phyloP scores from a whole-genome alignment of 371 early-diverging fungal species.

The Lichtheimia corymbifera region DNA sequence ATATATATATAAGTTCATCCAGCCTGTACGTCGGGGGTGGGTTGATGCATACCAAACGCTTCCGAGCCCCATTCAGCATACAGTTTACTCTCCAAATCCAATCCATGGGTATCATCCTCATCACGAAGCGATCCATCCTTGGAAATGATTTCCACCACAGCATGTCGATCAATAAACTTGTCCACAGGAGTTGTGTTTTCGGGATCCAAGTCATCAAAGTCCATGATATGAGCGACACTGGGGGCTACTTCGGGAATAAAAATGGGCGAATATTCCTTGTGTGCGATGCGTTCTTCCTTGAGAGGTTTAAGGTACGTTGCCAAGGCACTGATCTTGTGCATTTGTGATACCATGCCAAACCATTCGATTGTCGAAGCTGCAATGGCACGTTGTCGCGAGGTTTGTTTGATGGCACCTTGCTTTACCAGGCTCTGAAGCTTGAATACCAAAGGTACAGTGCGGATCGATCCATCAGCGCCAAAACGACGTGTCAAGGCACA shows the following conservation, averaged over 20 bases:
- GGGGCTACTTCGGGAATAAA: slow-evolving; percentile 21
- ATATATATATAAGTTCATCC: background rate
- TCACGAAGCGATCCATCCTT: slow-evolving; percentile 46
- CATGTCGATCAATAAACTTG: slow-evolving; percentile 31
- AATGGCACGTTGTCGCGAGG: slow-evolving; percentile 57
- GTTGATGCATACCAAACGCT: slow-evolving; percentile 26
- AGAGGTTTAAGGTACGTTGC: slow-evolving; percentile 29
- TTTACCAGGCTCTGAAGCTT: slow-evolving; percentile 52
- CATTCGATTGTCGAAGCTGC: slow-evolving; percentile 60
- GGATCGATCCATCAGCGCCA: slow-evolving; percentile 62
- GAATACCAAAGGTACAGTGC: slow-evolving; percentile 66
- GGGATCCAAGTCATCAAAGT: slow-evolving; percentile 32
- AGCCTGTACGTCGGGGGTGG: background rate
- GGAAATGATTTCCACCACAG: slow-evolving; percentile 40
- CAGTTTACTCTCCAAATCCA: slow-evolving; percentile 44
- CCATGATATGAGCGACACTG: slow-evolving; percentile 1
- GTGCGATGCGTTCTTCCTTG: slow-evolving; percentile 31
- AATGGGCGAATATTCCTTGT: slow-evolving; percentile 39
- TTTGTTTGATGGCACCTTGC: slow-evolving; percentile 27
- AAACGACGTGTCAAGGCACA: slow-evolving; percentile 56
- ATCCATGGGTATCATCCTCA: slow-evolving; percentile 47
- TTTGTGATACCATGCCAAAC: slow-evolving; percentile 41
- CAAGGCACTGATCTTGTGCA: slow-evolving; percentile 37
- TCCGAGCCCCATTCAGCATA: slow-evolving; percentile 43
- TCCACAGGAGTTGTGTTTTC: slow-evolving; percentile 26